Evolutionary conservation across 2,329 filamentous ascomycete genomes (phyloP).

Genomic region (Hirsutella rhossiliensis): DNA sequence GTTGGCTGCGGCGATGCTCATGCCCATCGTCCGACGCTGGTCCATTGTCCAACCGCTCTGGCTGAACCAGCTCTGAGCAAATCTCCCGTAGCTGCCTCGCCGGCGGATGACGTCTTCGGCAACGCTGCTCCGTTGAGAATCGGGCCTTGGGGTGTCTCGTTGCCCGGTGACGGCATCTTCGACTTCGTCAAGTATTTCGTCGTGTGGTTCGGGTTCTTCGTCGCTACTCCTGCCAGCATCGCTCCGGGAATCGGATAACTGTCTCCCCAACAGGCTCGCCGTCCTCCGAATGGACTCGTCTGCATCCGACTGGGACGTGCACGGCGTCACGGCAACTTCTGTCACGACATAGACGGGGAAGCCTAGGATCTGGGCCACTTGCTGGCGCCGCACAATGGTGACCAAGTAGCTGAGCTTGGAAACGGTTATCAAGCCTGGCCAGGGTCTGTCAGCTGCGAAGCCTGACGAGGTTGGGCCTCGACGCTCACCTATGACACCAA

Average conservation of each 20-base stretch:
- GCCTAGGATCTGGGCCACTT: slow-evolving; percentile 78
- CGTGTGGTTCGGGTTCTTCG: slow-evolving; percentile 27
- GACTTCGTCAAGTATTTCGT: slow-evolving; percentile 27
- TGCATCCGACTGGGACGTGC: slow-evolving; percentile 65
- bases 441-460: not conserved
- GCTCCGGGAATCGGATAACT: slow-evolving; percentile 25
- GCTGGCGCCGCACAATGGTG: slow-evolving; percentile 72
- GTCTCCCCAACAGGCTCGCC: slow-evolving; percentile 25
- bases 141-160: slow-evolving; percentile 16
- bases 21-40: slow-evolving; percentile 55
- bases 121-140: slow-evolving; percentile 46
- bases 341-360: slow-evolving; percentile 77
- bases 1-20: slow-evolving; percentile 33
- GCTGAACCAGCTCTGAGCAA: slow-evolving; percentile 87
- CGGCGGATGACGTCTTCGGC: slow-evolving; percentile 80
- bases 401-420: slow-evolving; percentile 75
- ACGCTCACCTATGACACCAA: slow-evolving; percentile 42
- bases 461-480: not conserved
- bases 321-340: slow-evolving; percentile 82
- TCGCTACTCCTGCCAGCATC: slow-evolving; percentile 34
- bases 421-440: slow-evolving; percentile 68
- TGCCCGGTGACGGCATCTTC: slow-evolving; percentile 26
- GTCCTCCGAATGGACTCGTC: slow-evolving; percentile 58
- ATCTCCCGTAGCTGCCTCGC: slow-evolving; percentile 75
- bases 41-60: slow-evolving; percentile 68